Percentiles rank a stretch among this genome's conserved stretches.
Conservation (phyloP, 2,329 filamentous ascomycete species). For the Diaporthe sp. region DNA sequence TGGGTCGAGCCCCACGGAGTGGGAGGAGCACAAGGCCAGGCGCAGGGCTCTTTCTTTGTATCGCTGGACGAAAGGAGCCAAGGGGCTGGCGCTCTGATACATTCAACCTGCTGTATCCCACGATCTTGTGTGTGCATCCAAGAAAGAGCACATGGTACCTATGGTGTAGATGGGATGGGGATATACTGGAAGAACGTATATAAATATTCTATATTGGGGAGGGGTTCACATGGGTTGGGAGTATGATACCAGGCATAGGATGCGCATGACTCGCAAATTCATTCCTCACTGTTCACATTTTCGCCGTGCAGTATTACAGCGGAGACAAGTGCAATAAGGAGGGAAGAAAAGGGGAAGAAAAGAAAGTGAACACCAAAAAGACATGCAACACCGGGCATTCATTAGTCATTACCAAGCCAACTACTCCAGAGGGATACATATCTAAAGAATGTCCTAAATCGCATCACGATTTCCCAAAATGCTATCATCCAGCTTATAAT, state of each 20-base stretch:
- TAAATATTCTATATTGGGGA: not conserved
- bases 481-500: no score
- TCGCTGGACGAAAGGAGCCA: conserved; percentile 61
- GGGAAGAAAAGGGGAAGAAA: not conserved
- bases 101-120: no score
- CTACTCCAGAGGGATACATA: not conserved
- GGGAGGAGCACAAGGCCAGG: conserved; percentile 60
- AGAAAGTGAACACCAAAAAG: not conserved
- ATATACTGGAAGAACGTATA: not conserved
- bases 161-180: not conserved
- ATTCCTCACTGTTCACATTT: not conserved
- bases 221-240: not conserved
- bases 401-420: conserved; percentile 10
- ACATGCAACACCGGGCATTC: conserved; percentile 21
- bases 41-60: conserved; percentile 67
- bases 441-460: no score
- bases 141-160: not conserved
- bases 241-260: conserved; percentile 20
- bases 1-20: conserved; percentile 55
- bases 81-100: conserved; percentile 51
- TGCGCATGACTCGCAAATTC: not conserved
- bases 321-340: not conserved
- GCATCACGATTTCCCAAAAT: no score
- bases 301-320: not conserved
- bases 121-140: not conserved